A percentile compares a stretch with the other conserved stretches of the same genome.
Conservation (phyloP, 116 monocot genomes). For the Cymodocea nodosa region DNA sequence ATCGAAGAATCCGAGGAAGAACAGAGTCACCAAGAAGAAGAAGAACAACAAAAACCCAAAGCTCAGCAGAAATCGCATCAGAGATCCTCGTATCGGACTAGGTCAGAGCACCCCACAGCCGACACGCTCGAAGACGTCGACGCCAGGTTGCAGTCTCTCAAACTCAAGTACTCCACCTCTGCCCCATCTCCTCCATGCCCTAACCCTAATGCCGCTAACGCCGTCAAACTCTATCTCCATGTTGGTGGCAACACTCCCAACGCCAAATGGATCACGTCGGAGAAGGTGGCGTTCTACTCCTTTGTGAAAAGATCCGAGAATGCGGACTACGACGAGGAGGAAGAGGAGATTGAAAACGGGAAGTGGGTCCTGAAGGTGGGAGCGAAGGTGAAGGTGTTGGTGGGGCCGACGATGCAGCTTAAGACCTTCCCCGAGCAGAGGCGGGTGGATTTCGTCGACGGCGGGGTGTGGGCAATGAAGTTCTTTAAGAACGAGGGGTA, state of each 20-base stretch:
- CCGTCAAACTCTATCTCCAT: slow-evolving; percentile 81
- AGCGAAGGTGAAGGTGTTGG: slow-evolving; percentile 42
- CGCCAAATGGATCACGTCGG: slow-evolving; percentile 70
- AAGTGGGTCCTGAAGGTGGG: slow-evolving; percentile 62
- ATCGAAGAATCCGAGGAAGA: slow-evolving; percentile 17
- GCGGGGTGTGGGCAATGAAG: slow-evolving; percentile 90
- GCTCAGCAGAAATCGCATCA: not conserved
- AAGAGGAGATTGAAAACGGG: not conserved
- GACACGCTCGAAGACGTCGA: slow-evolving; percentile 40
- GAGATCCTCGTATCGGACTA: not conserved
- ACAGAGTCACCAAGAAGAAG: slow-evolving; percentile 1
- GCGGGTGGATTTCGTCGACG: slow-evolving; percentile 79
- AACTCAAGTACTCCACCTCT: slow-evolving; percentile 63
- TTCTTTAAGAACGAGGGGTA: slow-evolving; percentile 38
- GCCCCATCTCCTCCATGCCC: slow-evolving; percentile 3
- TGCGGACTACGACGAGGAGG: slow-evolving; percentile 8
- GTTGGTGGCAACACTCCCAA: slow-evolving; percentile 54
- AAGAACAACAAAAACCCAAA: not conserved
- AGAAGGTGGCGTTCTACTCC: slow-evolving; percentile 41
- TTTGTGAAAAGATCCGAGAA: slow-evolving; percentile 24
- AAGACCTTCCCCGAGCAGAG: slow-evolving; percentile 74
- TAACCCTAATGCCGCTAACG: slow-evolving; percentile 18
- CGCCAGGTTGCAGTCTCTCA: slow-evolving; percentile 56
- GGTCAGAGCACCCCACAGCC: not conserved
- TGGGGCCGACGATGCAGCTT: slow-evolving; percentile 56